Percentiles rank a stretch among this genome's conserved stretches.
Conservation (phyloP, 2,329 filamentous ascomycete genomes). For the Clathrospora elynae region DNA sequence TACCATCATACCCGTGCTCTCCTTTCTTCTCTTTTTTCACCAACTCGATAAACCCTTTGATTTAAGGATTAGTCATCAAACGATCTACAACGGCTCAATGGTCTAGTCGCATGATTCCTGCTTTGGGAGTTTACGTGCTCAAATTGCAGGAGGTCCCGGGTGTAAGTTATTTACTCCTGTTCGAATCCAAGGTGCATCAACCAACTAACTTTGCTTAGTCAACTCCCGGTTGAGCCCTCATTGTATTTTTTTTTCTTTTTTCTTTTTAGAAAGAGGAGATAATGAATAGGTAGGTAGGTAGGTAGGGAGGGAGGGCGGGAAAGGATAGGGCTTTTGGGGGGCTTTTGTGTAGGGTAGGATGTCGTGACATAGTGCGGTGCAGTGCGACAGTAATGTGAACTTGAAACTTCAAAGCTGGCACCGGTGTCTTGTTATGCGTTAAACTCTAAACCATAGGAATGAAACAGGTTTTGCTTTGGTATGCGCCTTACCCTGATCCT, state of each 20-base stretch:
- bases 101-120: slow-evolving; percentile 43
- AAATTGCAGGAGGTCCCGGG: slow-evolving; percentile 36
- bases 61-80: slow-evolving; percentile 2
- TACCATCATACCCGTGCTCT: too few species aligned
- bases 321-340: too few species aligned
- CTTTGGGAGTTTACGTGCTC: slow-evolving; percentile 27
- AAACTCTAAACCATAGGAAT: slow-evolving; percentile 1
- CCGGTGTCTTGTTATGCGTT: slow-evolving; percentile 3
- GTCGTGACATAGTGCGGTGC: too few species aligned
- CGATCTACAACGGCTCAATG: slow-evolving; percentile 22
- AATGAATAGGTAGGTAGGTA: neutral
- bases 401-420: too few species aligned
- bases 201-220: slow-evolving; percentile 4
- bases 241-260: neutral
- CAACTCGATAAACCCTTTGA: neutral
- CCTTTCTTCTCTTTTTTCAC: too few species aligned
- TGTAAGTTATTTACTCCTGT: slow-evolving; percentile 2
- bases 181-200: neutral
- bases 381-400: too few species aligned
- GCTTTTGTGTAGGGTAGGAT: too few species aligned
- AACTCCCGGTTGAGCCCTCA: slow-evolving; percentile 18
- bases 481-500: too few species aligned
- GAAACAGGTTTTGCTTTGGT: too few species aligned
- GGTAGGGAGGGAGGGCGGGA: neutral
- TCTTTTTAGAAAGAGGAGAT: neutral